A percentile compares a stretch with the other conserved stretches of the same genome.
Evolutionary conservation across 352 stramenopile species (phyloP).

Genomic region (Pythium pectinolyticum): DNA sequence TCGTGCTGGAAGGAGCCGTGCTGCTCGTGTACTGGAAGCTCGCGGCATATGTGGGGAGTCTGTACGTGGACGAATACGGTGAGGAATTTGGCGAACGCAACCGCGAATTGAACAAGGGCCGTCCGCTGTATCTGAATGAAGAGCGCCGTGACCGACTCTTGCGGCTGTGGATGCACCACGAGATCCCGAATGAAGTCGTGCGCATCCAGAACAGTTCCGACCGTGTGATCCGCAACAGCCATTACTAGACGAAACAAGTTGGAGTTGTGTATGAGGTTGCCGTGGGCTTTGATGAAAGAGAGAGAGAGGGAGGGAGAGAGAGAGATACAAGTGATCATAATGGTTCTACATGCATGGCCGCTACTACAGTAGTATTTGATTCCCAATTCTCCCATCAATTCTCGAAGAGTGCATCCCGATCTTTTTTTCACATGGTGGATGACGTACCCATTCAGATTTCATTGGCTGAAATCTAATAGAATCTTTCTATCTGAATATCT

Average conservation of each 20-base stretch:
- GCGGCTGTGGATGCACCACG: slow-evolving; percentile 74
- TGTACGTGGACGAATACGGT: slow-evolving; percentile 88
- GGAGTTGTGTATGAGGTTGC: too few species aligned
- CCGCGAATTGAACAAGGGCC: slow-evolving; percentile 76
- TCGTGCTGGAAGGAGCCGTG: slow-evolving; percentile 82
- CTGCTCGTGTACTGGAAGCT: slow-evolving; percentile 88
- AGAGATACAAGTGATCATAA: background rate
- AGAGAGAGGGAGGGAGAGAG: too few species aligned
- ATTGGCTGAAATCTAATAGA: slow-evolving; percentile 19
- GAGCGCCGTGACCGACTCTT: slow-evolving; percentile 70
- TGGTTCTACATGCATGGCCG: background rate
- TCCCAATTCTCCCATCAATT: too few species aligned
- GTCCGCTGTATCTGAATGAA: slow-evolving; percentile 77
- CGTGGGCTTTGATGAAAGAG: too few species aligned
- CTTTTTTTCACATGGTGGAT: slow-evolving; percentile 18
- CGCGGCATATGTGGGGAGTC: slow-evolving; percentile 75
- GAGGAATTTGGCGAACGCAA: slow-evolving; percentile 87
- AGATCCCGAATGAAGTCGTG: slow-evolving; percentile 86
- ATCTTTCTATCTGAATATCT: background rate
- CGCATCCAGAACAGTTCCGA: slow-evolving; percentile 90
- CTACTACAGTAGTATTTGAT: too few species aligned
- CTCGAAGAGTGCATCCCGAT: too few species aligned
- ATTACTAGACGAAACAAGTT: slow-evolving; percentile 53
- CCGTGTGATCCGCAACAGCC: slow-evolving; percentile 84
- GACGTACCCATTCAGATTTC: slow-evolving; percentile 7